These are phyloP conservation scores for Linum usitatissimum DNA, from an alignment of 345 rosid species.

Conservation along the genomic window DNA sequence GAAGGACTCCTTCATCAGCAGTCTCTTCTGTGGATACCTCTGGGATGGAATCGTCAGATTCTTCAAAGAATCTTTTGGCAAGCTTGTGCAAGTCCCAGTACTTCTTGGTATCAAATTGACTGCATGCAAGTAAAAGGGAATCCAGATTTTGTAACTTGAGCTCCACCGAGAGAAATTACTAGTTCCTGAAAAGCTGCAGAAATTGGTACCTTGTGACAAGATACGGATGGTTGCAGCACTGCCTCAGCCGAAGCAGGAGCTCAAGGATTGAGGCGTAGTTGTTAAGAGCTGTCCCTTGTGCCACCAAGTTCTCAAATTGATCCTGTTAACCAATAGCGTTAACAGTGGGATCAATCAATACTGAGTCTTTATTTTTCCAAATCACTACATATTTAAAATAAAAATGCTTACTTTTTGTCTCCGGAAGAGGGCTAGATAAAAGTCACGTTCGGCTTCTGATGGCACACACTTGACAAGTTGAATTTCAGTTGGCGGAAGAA, in stretches of 20 bases:
- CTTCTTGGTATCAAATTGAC: slow-evolving; percentile 41
- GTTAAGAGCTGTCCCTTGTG: slow-evolving; percentile 65
- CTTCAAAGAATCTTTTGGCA: slow-evolving; percentile 46
- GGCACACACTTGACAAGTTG: slow-evolving; percentile 47
- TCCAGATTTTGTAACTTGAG: background rate
- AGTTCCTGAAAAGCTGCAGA: background rate
- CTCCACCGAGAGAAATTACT: background rate
- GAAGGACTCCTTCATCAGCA: slow-evolving; percentile 37
- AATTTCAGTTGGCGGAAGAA: slow-evolving; percentile 55
- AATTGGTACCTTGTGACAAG: slow-evolving; percentile 49
- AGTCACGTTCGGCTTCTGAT: slow-evolving; percentile 50
- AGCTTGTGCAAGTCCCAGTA: slow-evolving; percentile 50
- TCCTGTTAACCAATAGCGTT: slow-evolving; percentile 27
- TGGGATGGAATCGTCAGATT: slow-evolving; percentile 15
- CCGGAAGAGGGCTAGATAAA: slow-evolving; percentile 51
- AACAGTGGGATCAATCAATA: background rate
- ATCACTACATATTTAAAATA: background rate
- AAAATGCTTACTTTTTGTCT: slow-evolving; percentile 42
- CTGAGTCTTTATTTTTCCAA: too few relatives aligned
- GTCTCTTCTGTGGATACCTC: slow-evolving; percentile 34
- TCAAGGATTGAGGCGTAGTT: slow-evolving; percentile 58
- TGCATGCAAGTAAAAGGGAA: slow-evolving; percentile 12
- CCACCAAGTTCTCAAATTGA: slow-evolving; percentile 57
- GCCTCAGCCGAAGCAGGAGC: slow-evolving; percentile 58
- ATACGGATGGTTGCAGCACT: slow-evolving; percentile 68